Percentiles rank a stretch among this genome's conserved stretches.
These are phyloP conservation scores for Chaetomium cochliodes DNA, from an alignment of 495 filamentous ascomycete species.

Conservation along the genomic window DNA sequence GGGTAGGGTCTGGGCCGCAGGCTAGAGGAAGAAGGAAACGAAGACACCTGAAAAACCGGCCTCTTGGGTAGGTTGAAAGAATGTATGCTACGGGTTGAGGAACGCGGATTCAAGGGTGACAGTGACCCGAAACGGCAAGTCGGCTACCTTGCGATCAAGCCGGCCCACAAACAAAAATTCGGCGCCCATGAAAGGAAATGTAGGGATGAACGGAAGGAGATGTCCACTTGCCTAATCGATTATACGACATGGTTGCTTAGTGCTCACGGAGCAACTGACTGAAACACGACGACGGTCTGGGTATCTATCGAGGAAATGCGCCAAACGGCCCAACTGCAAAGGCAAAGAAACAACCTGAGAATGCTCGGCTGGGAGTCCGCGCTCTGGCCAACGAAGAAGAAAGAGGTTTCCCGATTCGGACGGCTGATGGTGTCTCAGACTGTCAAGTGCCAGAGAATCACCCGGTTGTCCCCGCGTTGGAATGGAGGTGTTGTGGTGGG, in stretches of 20 bases:
- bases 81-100: conserved; percentile 20
- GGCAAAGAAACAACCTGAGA: background rate
- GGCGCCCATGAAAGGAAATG: conserved; percentile 6
- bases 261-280: conserved; percentile 13
- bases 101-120: conserved; percentile 22
- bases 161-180: conserved; percentile 8
- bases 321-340: conserved; percentile 8
- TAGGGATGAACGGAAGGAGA: conserved; percentile 19
- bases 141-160: background rate
- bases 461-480: background rate
- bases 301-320: conserved; percentile 12
- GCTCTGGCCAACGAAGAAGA: background rate
- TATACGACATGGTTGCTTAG: conserved; percentile 59
- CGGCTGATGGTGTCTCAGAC: conserved; percentile 9
- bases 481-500: conserved; percentile 3
- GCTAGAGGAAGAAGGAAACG: conserved; percentile 11
- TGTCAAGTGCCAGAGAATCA: conserved; percentile 12
- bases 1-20: conserved; percentile 2
- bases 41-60: conserved; percentile 12
- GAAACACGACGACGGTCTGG: conserved; percentile 17
- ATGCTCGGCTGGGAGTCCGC: background rate
- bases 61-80: conserved; percentile 21
- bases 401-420: background rate
- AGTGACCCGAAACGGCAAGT: conserved; percentile 7
- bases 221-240: conserved; percentile 64